Percentiles rank a stretch among this genome's conserved stretches.
These are phyloP conservation scores for Trichoderma polysporum DNA, from an alignment of 2,329 filamentous ascomycete genomes.

Conservation along the genomic window DNA sequence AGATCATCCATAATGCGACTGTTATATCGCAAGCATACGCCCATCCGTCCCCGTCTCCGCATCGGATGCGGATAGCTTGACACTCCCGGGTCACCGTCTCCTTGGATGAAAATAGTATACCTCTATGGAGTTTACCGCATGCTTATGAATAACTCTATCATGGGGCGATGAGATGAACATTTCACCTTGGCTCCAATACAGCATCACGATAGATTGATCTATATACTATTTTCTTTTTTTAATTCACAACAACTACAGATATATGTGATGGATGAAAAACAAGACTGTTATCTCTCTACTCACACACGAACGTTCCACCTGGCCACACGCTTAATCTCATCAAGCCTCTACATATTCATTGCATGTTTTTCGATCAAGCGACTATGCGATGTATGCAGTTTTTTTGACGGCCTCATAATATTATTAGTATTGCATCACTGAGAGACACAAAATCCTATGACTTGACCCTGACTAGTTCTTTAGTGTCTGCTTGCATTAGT, in stretches of 20 bases:
- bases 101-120: not conserved
- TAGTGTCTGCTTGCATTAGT: not conserved
- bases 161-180: not conserved
- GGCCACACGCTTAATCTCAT: not conserved
- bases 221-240: not conserved
- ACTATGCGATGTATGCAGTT: not conserved
- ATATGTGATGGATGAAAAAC: not conserved
- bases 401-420: not conserved
- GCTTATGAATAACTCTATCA: not conserved
- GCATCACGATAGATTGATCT: not conserved
- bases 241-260: not conserved
- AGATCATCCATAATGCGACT: not conserved
- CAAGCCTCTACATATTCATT: not conserved
- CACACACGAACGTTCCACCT: not conserved
- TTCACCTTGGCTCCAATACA: no score
- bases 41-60: not conserved
- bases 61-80: conserved; percentile 7
- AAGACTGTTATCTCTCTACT: not conserved
- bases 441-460: fast-evolving
- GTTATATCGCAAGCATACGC: not conserved
- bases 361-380: not conserved
- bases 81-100: not conserved
- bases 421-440: not conserved
- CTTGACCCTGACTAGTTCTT: not conserved
- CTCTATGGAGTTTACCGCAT: not conserved